Evolutionary conservation across 345 rosid genomes (phyloP), one percentile per base, ranked within the genome.

Genomic region (Mangifera indica): DNA sequence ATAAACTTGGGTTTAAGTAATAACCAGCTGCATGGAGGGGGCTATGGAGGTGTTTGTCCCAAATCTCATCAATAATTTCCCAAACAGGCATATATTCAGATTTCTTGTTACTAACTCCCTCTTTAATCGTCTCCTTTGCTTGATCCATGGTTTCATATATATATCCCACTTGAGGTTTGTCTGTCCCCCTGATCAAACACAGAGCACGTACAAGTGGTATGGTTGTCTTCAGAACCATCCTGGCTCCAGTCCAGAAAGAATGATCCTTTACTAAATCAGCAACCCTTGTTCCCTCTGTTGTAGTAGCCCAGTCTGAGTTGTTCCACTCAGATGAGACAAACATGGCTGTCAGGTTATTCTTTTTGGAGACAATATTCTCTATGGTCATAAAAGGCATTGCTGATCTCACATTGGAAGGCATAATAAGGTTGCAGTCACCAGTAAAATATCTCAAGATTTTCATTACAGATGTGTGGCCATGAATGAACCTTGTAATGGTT

Each of bases 11-110:
- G 74, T 91, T 87, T 55, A 91, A 71, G 74, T 78, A 86, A 70
- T 85, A 87, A 54, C 87, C 94, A 7, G 92, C 87, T 53, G 84
- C 89, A 82, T 89, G 97, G 24, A 91, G 83, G 70, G 88, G 88
- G 67, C 76, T 85, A 60, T 85, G 85, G 37, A 91, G 84, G 61
- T 79, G 63, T 1, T 58, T 67, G 37, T 79, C 65, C 91, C 93
- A 89, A 2, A 87, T 83, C 72, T 88, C 90, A 71, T 91, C 93
- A 12, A 91, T 84, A 49, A 77, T 77, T 71, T 79, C 61, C 90
- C 91, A 87, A 29, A 87, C 45, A 17, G 87, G 84, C 72, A 24
- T 18, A 77, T 85, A 86, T 60, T 21, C 53, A 32, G 68, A 60
- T 70, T 75, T 14, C 40, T 84, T 45, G 54, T 59, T 22, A 69